These are phyloP conservation scores for Henckelia pumila DNA, from an alignment of 257 asterid genomes.

Conservation along the genomic window DNA sequence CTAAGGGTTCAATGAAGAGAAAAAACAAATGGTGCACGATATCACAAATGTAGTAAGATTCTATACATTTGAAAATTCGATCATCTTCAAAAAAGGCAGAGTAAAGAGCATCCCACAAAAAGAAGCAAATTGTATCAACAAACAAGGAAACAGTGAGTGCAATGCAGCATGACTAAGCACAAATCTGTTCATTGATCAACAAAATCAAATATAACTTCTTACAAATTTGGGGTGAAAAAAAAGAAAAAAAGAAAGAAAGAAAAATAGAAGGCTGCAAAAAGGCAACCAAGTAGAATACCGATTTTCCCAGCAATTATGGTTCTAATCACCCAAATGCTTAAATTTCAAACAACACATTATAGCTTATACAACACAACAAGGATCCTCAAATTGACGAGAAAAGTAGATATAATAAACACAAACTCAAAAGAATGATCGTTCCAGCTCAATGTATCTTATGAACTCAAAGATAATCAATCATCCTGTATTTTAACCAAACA, in stretches of 20 bases:
- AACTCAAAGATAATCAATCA: slow-evolving; percentile 19
- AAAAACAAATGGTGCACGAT: not conserved
- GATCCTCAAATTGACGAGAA: slow-evolving; percentile 4
- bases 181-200: too few species aligned
- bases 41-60: slow-evolving; percentile 8
- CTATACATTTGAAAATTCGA: not conserved
- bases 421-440: slow-evolving; percentile 16
- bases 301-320: not conserved
- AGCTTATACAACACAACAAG: slow-evolving; percentile 5
- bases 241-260: too few species aligned
- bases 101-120: not conserved
- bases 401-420: not conserved
- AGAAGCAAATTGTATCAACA: not conserved
- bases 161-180: not conserved
- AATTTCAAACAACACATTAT: not conserved
- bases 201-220: too few species aligned
- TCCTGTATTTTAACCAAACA: not conserved
- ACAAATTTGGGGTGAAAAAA: too few species aligned
- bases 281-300: not conserved
- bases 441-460: slow-evolving; percentile 11
- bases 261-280: not conserved
- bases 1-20: not conserved
- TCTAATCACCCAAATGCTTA: slow-evolving; percentile 13
- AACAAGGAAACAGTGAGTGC: not conserved
- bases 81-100: not conserved